Conservation (phyloP, 1,139 yeast genomes). For the Suhomyces ambrosiae region DNA sequence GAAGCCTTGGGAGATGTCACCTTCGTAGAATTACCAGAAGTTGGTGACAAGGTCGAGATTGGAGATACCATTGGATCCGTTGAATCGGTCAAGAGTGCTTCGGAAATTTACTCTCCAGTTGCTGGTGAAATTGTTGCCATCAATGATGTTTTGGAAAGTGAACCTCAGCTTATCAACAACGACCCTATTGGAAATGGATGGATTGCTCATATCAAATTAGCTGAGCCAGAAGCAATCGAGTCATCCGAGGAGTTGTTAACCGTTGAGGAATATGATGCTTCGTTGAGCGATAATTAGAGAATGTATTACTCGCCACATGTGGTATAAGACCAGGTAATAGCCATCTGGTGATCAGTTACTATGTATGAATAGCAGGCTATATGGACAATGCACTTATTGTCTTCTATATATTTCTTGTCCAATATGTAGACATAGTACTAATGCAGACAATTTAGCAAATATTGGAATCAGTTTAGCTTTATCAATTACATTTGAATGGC, state of each 20-base stretch:
- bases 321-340: too few species aligned
- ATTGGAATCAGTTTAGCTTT: too few species aligned
- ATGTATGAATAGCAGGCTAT: too few species aligned
- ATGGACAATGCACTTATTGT: too few species aligned
- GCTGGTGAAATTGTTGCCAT: slow-evolving; percentile 74
- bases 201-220: slow-evolving; percentile 76
- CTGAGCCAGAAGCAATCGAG: slow-evolving; percentile 31
- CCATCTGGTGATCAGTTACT: too few species aligned
- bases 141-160: slow-evolving; percentile 64
- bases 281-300: slow-evolving; percentile 52
- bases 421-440: too few species aligned
- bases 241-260: slow-evolving; percentile 37
- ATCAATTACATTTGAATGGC: too few species aligned
- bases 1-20: slow-evolving; percentile 99
- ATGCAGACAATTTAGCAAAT: too few species aligned
- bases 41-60: slow-evolving; percentile 61
- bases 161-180: slow-evolving; percentile 77
- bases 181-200: slow-evolving; percentile 96
- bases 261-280: slow-evolving; percentile 64
- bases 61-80: slow-evolving; percentile 92
- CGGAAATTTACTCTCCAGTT: slow-evolving; percentile 90
- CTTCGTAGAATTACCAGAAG: slow-evolving; percentile 85
- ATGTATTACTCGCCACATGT: too few species aligned
- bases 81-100: slow-evolving; percentile 92
- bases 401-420: too few species aligned